Evolutionary conservation across 164 flowering plant species (phyloP), one percentile per base, ranked within the genome.

Genomic region (Aristolochia californica): DNA sequence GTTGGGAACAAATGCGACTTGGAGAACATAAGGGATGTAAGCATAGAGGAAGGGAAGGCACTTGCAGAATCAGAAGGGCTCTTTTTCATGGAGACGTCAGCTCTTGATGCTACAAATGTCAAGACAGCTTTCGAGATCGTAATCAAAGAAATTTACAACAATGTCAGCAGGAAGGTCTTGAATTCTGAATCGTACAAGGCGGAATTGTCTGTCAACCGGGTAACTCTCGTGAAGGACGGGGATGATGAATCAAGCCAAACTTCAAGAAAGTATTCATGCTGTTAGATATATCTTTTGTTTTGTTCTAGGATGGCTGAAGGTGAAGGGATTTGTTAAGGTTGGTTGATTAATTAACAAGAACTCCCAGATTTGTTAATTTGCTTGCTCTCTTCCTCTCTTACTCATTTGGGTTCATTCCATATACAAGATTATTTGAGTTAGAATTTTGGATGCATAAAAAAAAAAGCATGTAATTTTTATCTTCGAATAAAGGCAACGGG

Each of bases 51-150:
- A 65, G 80, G 77, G 20, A 77, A 74, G 53, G 61, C 25, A 56
- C 74, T 77, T 53, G 77, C 80, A 27, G 80, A 77, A 61, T 72
- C 62, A 5, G 72, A 77, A 58, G 80, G 77, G 38, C 45, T 77
- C 58, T 77, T 74, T 63, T 76, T 76, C 63, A 68, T 76, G 69
- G 80, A 76, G 64, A 76, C 80, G 11, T 76, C 80, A 15, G 80
- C 80, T 51, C 43, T 73, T 24, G 77, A 76, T 55, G 65, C 80
- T 13, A 76, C 80, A 7, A 76, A 76, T 57, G 80, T 76, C 23
- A 66, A 38, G 57, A 66, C 62, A 13, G 77, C 80, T 4, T 73
- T 76, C 61, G 80, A 76, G 63, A 66, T 76, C 48, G 80, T 73
- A 45, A 68, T 73, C 66, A 54, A 55, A 43, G 77, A 73, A 55